phyloP scores from a whole-genome alignment of 1,284 basidiomycete genomes.

The Marasmius sp. region DNA sequence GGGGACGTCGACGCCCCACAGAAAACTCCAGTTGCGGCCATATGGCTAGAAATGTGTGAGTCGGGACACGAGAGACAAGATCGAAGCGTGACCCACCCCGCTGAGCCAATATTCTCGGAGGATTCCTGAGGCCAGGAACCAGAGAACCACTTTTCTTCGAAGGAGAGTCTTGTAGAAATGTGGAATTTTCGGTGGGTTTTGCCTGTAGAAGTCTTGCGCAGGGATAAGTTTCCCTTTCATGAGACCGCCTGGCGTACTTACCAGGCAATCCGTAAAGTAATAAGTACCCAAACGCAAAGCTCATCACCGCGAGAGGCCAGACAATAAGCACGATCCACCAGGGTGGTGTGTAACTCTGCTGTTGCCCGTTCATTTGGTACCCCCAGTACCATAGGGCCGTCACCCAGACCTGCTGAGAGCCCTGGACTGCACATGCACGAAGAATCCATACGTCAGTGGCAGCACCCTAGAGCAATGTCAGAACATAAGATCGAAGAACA shows the following conservation, averaged over 20 bases:
- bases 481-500: conserved; percentile 12
- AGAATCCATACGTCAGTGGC: conserved; percentile 91
- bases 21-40: conserved; percentile 91
- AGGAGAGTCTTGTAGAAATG: conserved; percentile 88
- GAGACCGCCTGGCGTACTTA: conserved; percentile 30
- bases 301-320: conserved; percentile 79
- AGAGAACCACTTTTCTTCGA: conserved; percentile 85
- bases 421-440: conserved; percentile 88
- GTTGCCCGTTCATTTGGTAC: conserved; percentile 64
- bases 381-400: conserved; percentile 96
- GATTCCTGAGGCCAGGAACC: conserved; percentile 90
- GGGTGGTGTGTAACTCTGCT: conserved; percentile 53
- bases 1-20: conserved; percentile 83
- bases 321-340: conserved; percentile 85
- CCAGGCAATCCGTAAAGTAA: conserved; percentile 85
- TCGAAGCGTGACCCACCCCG: conserved; percentile 54
- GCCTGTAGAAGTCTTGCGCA: conserved; percentile 72
- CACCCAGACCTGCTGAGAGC: conserved; percentile 91
- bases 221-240: not conserved
- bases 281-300: conserved; percentile 76
- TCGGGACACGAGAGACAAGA: not conserved
- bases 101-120: conserved; percentile 92
- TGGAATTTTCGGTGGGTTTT: conserved; percentile 90
- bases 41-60: conserved; percentile 55
- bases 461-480: conserved; percentile 57